phyloP scores from a whole-genome alignment of 2,329 filamentous ascomycete genomes.

The Diaporthe humulicola region DNA sequence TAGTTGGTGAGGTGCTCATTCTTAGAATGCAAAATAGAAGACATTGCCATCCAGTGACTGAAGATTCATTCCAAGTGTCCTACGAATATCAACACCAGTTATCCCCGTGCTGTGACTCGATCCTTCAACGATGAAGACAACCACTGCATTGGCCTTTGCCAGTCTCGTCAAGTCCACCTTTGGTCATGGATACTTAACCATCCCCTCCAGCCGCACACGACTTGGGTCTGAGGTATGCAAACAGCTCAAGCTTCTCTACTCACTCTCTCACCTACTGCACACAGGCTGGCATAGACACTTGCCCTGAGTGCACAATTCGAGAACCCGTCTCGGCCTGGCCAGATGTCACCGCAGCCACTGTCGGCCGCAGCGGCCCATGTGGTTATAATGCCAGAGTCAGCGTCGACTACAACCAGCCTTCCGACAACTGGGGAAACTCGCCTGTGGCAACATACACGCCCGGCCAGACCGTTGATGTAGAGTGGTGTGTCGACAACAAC shows the following conservation, averaged over 20 bases:
- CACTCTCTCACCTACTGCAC: background rate
- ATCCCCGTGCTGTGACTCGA: background rate
- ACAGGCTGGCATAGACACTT: slow-evolving; percentile 62
- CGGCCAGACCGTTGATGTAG: slow-evolving; percentile 61
- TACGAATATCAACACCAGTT: background rate
- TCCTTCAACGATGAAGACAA: background rate
- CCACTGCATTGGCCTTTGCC: background rate
- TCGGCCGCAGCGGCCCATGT: slow-evolving; percentile 63
- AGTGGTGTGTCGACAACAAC: slow-evolving; percentile 70
- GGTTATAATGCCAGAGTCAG: slow-evolving; percentile 67
- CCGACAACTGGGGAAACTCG: slow-evolving; percentile 56
- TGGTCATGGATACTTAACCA: slow-evolving; percentile 61
- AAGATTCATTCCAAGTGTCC: background rate
- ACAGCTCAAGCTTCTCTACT: background rate
- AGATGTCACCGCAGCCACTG: slow-evolving; percentile 57
- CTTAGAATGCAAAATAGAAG: background rate
- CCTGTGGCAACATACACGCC: slow-evolving; percentile 59
- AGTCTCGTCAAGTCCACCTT: slow-evolving; percentile 19
- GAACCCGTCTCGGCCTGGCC: slow-evolving; percentile 67
- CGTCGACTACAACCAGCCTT: slow-evolving; percentile 66
- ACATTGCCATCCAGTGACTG: background rate
- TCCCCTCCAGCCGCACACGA: slow-evolving; percentile 58
- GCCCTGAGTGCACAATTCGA: slow-evolving; percentile 67
- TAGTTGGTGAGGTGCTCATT: background rate
- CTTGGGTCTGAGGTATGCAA: slow-evolving; percentile 57